Evolutionary conservation across 106 monocot genomes (phyloP).

Genomic region (Alisma plantagoaquatica): DNA sequence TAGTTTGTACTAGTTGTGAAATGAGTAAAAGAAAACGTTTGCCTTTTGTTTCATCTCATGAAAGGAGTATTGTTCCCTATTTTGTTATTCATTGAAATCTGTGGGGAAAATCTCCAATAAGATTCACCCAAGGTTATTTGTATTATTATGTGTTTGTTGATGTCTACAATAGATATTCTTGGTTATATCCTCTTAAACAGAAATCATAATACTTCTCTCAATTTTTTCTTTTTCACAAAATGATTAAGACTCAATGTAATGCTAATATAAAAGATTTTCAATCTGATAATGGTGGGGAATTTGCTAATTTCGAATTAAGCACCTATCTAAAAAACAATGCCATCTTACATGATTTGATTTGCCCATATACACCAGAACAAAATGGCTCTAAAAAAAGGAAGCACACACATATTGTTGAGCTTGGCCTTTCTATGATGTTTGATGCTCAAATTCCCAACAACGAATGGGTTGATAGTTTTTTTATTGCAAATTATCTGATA

Average conservation of each 20-base stretch:
- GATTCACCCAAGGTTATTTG: too few species aligned
- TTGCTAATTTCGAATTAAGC: neutral
- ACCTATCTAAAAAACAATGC: neutral
- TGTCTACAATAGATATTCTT: slow-evolving; percentile 3
- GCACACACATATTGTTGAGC: too few species aligned
- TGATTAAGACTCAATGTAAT: neutral
- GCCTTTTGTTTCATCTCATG: too few species aligned
- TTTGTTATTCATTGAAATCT: too few species aligned
- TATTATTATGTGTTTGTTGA: neutral
- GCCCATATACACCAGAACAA: neutral
- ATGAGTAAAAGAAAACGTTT: too few species aligned
- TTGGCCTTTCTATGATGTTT: neutral
- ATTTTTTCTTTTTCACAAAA: neutral
- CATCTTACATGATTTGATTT: neutral
- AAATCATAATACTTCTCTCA: neutral
- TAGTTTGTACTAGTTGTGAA: too few species aligned
- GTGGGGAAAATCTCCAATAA: too few species aligned
- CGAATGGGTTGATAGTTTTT: neutral
- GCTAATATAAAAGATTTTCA: neutral
- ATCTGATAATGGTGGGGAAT: neutral
- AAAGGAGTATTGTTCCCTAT: too few species aligned
- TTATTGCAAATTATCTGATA: neutral
- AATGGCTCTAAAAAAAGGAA: too few species aligned
- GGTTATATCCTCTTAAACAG: neutral
- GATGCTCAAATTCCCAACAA: neutral